Evolutionary conservation across 2,329 filamentous ascomycete genomes (phyloP).

Genomic region (Aureobasidium sp.): DNA sequence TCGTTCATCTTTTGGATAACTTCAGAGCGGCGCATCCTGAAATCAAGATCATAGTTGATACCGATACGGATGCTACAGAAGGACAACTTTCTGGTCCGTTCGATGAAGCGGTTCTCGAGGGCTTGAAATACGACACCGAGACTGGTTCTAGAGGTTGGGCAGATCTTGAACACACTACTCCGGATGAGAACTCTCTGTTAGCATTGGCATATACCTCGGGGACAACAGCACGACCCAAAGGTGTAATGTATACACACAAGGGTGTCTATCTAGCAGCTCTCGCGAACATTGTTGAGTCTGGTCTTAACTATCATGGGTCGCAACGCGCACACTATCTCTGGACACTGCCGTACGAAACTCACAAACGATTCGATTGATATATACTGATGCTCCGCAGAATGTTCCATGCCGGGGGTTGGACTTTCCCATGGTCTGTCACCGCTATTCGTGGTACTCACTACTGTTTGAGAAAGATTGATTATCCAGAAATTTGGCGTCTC

Average conservation of each 20-base stretch:
- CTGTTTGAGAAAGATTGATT: slow-evolving; percentile 90
- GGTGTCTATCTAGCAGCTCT: slow-evolving; percentile 78
- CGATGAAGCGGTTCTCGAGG: slow-evolving; percentile 74
- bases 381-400: slow-evolving; percentile 36
- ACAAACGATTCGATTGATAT: neutral
- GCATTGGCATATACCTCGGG: slow-evolving; percentile 91
- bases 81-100: slow-evolving; percentile 71
- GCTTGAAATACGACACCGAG: slow-evolving; percentile 61
- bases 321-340: slow-evolving; percentile 62
- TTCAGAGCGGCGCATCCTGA: slow-evolving; percentile 55
- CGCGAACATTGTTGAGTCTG: slow-evolving; percentile 81
- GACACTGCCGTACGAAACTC: slow-evolving; percentile 58
- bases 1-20: slow-evolving; percentile 56
- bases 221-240: slow-evolving; percentile 85
- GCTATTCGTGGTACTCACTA: slow-evolving; percentile 91
- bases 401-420: slow-evolving; percentile 58
- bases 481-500: slow-evolving; percentile 82
- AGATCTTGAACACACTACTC: slow-evolving; percentile 60
- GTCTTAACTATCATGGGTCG: slow-evolving; percentile 57
- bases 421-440: slow-evolving; percentile 59
- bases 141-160: slow-evolving; percentile 65
- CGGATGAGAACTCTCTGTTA: slow-evolving; percentile 71
- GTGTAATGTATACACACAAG: slow-evolving; percentile 84
- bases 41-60: slow-evolving; percentile 69
- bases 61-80: slow-evolving; percentile 70